A percentile compares a stretch with the other conserved stretches of the same genome.
These are phyloP conservation scores for Xylaria intraflava DNA, from an alignment of 495 filamentous ascomycete genomes.

Conservation along the genomic window DNA sequence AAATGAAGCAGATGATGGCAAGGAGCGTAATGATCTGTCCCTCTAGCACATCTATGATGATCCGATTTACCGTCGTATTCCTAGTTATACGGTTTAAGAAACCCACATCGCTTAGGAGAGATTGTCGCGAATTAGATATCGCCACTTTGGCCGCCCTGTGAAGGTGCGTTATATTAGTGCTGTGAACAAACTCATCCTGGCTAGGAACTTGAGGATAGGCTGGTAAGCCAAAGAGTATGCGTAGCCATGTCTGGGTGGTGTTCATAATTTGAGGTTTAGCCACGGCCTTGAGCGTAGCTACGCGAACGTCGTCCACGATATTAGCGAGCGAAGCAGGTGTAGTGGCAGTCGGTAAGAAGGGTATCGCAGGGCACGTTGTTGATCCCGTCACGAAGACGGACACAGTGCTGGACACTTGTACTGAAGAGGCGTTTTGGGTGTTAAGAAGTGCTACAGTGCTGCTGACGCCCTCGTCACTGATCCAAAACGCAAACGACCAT, in stretches of 20 bases:
- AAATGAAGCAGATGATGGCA: slow-evolving; percentile 85
- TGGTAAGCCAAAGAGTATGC: slow-evolving; percentile 11
- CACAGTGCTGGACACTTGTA: background rate
- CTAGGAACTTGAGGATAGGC: slow-evolving; percentile 1
- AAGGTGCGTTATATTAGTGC: slow-evolving; percentile 15
- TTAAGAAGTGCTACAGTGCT: slow-evolving; percentile 21
- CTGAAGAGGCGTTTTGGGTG: slow-evolving; percentile 13
- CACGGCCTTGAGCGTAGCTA: slow-evolving; percentile 23
- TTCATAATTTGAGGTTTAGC: slow-evolving; percentile 23
- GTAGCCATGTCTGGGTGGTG: slow-evolving; percentile 24
- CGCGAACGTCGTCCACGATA: slow-evolving; percentile 23
- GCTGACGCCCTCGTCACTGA: slow-evolving; percentile 88
- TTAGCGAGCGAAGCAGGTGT: slow-evolving; percentile 27
- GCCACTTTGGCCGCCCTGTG: slow-evolving; percentile 11
- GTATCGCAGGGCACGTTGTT: slow-evolving; percentile 38
- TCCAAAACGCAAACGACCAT: slow-evolving; percentile 90
- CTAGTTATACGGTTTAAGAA: slow-evolving; percentile 69
- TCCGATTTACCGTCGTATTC: slow-evolving; percentile 65
- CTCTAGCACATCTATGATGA: slow-evolving; percentile 78
- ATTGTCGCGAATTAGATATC: slow-evolving; percentile 19
- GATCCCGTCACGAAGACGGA: slow-evolving; percentile 19
- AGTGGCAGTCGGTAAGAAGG: slow-evolving; percentile 35
- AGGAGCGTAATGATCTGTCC: slow-evolving; percentile 87
- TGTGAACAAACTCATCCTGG: slow-evolving; percentile 9
- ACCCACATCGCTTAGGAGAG: slow-evolving; percentile 64